phyloP scores from a whole-genome alignment of 371 early-diverging fungal genomes.

The Nematocida major region DNA sequence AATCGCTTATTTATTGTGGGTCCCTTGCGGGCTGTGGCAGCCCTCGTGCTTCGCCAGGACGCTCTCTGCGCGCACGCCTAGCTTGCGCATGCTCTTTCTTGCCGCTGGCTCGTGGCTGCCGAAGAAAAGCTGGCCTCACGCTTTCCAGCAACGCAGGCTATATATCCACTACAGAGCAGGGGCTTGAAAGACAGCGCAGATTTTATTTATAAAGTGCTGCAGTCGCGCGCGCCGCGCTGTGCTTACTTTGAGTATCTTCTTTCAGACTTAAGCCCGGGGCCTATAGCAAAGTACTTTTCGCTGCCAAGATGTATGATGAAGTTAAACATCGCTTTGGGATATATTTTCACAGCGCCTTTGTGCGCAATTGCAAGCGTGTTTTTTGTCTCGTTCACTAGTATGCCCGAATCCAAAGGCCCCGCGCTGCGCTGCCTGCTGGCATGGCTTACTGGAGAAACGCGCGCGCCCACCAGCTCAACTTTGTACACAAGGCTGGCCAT shows the following conservation, averaged over 20 bases:
- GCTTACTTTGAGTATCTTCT: constrained; percentile 28
- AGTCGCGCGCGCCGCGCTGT: too few species aligned
- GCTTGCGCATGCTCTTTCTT: too few species aligned
- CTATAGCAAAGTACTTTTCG: constrained; percentile 37
- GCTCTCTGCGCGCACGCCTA: too few species aligned
- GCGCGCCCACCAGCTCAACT: constrained; percentile 36
- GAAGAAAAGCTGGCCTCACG: too few species aligned
- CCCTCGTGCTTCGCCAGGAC: too few species aligned
- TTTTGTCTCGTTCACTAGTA: constrained; percentile 42
- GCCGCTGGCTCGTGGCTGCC: too few species aligned
- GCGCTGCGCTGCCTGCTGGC: too few species aligned
- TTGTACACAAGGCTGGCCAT: constrained; percentile 1
- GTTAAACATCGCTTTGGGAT: constrained; percentile 47
- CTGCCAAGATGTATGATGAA: constrained; percentile 12
- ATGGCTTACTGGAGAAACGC: constrained; percentile 20
- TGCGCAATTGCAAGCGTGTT: constrained; percentile 31
- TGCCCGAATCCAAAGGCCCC: background rate
- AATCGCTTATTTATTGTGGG: background rate
- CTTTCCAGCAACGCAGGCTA: too few species aligned
- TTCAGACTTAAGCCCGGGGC: constrained; percentile 8
- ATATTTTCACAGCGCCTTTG: constrained; percentile 20
- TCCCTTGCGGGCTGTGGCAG: too few species aligned
- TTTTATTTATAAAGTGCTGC: too few species aligned
- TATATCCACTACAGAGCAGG: too few species aligned
- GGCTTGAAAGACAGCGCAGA: too few species aligned